Percentiles rank a stretch among this genome's conserved stretches.
Conservation (phyloP, 495 filamentous ascomycete species). For the Aspergillus egyptiacus region DNA sequence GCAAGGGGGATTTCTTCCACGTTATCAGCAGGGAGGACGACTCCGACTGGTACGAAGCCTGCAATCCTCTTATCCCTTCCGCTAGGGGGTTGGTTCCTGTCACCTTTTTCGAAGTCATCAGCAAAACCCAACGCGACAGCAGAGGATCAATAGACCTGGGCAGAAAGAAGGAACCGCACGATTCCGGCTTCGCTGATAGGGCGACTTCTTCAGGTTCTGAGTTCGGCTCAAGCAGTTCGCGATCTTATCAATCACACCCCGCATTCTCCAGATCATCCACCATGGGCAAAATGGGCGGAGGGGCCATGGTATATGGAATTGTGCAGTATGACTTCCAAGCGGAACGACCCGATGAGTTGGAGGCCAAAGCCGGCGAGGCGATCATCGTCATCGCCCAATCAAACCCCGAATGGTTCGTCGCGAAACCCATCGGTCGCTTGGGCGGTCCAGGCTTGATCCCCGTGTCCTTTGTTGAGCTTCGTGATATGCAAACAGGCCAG, state of each 20-base stretch:
- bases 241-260: conserved; percentile 31
- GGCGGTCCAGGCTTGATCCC: conserved; percentile 94
- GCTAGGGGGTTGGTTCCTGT: conserved; percentile 91
- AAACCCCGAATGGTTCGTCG: conserved; percentile 99
- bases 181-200: conserved; percentile 76
- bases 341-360: conserved; percentile 89
- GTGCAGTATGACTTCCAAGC: conserved; percentile 97
- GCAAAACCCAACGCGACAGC: conserved; percentile 79
- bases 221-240: conserved; percentile 19
- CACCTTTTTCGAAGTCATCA: conserved; percentile 83
- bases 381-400: conserved; percentile 99
- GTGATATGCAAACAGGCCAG: conserved; percentile 84
- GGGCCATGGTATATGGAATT: conserved; percentile 91
- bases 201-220: conserved; percentile 33
- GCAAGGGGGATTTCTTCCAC: conserved; percentile 95
- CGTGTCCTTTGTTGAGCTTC: conserved; percentile 93
- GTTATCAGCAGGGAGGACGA: conserved; percentile 96
- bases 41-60: conserved; percentile 95
- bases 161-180: conserved; percentile 57
- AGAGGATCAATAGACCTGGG: conserved; percentile 63
- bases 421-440: conserved; percentile 91
- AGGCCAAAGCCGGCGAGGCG: conserved; percentile 89
- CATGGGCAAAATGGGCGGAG: conserved; percentile 55
- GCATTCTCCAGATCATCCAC: conserved; percentile 45
- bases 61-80: conserved; percentile 85